Percentiles rank a stretch among this genome's conserved stretches.
Evolutionary conservation across 2,329 filamentous ascomycete genomes (phyloP).

Genomic region (Trichoderma breve): DNA sequence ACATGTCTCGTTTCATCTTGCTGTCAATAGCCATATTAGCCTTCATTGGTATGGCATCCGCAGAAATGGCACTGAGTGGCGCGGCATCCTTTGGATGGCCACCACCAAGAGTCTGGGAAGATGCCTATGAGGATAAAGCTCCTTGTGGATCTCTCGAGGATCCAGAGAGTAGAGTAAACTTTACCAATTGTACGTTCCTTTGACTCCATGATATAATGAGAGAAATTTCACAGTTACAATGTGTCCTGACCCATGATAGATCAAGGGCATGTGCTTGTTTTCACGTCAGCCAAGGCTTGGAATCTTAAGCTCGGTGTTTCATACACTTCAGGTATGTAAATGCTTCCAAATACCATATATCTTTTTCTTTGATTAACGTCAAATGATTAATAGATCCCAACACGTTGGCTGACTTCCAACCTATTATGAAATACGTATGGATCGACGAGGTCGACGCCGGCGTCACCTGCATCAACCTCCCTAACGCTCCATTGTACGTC

Average conservation of each 20-base stretch:
- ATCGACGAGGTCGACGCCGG: conserved; percentile 37
- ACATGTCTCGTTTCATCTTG: background rate
- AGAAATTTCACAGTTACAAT: background rate
- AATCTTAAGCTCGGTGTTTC: background rate
- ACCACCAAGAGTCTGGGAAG: background rate
- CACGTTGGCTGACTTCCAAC: background rate
- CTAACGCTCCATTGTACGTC: conserved; percentile 35
- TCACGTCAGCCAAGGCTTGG: background rate
- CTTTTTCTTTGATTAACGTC: background rate
- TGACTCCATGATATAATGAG: background rate
- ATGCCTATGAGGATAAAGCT: background rate
- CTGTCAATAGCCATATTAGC: background rate
- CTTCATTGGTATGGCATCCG: background rate
- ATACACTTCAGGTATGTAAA: background rate
- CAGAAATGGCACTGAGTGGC: background rate
- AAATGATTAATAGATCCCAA: background rate
- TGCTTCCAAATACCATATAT: background rate
- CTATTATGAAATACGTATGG: background rate
- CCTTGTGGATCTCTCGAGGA: background rate
- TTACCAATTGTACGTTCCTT: background rate
- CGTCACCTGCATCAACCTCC: conserved; percentile 44
- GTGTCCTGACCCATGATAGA: background rate
- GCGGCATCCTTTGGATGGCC: background rate
- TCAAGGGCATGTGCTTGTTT: background rate
- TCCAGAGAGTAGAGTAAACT: background rate